phyloP scores from a whole-genome alignment of 352 stramenopile species.

The Phytophthora pluvialis region DNA sequence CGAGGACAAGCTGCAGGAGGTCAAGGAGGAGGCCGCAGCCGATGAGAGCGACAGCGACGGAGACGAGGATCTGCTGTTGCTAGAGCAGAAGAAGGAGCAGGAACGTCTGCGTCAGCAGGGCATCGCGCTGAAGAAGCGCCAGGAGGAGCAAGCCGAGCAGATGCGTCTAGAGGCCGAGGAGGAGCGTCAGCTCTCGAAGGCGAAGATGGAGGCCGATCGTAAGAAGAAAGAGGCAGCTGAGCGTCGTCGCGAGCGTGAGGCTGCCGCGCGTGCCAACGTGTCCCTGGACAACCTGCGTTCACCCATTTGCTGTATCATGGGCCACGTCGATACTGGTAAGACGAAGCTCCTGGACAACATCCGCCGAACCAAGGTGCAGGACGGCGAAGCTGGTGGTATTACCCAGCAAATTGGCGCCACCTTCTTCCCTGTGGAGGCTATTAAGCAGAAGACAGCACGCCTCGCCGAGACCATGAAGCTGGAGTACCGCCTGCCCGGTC shows the following conservation, averaged over 20 bases:
- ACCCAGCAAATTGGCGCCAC: slow-evolving; percentile 98
- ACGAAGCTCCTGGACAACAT: slow-evolving; percentile 99
- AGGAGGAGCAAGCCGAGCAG: slow-evolving; percentile 87
- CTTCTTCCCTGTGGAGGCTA: slow-evolving; percentile 94
- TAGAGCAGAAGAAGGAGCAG: slow-evolving; percentile 95
- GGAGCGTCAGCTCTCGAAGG: slow-evolving; percentile 82
- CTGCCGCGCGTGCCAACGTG: slow-evolving; percentile 84
- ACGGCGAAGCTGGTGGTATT: slow-evolving; percentile 94
- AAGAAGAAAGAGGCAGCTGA: slow-evolving; percentile 84
- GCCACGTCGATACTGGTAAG: slow-evolving; percentile 98
- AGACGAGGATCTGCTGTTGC: slow-evolving; percentile 94
- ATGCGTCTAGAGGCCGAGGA: slow-evolving; percentile 64
- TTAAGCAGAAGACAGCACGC: slow-evolving; percentile 89
- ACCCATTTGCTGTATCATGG: slow-evolving; percentile 99
- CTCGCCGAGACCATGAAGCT: slow-evolving; percentile 81
- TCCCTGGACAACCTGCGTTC: slow-evolving; percentile 95
- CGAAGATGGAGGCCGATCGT: slow-evolving; percentile 81
- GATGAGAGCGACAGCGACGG: slow-evolving; percentile 70
- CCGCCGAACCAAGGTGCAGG: slow-evolving; percentile 98
- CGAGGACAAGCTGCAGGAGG: slow-evolving; percentile 77
- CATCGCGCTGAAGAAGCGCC: slow-evolving; percentile 95
- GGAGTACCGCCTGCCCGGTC: slow-evolving; percentile 91
- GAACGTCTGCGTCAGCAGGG: slow-evolving; percentile 92
- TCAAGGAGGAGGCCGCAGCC: slow-evolving; percentile 46
- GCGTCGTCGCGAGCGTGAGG: slow-evolving; percentile 72